Evolutionary conservation across 2,329 filamentous ascomycete genomes (phyloP), one percentile per base, ranked within the genome.

Genomic region (Pseudocercospora ulei): DNA sequence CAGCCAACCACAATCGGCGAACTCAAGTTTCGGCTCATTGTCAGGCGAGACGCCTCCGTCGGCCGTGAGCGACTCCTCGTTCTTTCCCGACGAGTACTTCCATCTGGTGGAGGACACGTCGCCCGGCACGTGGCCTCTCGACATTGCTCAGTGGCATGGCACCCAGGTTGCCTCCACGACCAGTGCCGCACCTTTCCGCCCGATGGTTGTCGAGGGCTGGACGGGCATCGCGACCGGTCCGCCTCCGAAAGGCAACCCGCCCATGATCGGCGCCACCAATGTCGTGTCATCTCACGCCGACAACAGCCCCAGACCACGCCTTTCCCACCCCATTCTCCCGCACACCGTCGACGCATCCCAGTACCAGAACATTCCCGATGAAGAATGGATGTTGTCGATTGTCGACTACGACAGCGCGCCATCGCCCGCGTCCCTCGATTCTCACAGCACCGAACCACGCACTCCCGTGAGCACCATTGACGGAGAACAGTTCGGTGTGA

Each of bases 371-470:
- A 30, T 52, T 23, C 20, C 29, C 13, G 26, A 45, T 23, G 33
- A 45, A 7, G 46, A 49, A 13, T 56, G 50, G 46, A 17, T 34
- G 13, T 26, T 36, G 9, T 44, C 48, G 5, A 35, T 43, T 2
- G 34, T 41, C 24, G 51, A 48, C 8, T 49, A 45, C 17, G 44
- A 49, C 20, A 34, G 31, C 18, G 40, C 43, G n/a, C 27, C 44
- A 4, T 49, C 51, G 4, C 49, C 48, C 19, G 44, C 42, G 6
- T 49, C 50, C 4, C 18, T 47, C 13, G 41, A 40, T 16, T 39
- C 43, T 9, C 26, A 43, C 20, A 42, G 39, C 38, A 43, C 41
- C 19, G 42, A 41, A 25, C 48, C 51, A 26, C 24, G 23, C 6
- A 53, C 51, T n/a, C 50, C 52, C 7, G 17, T 43, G 6, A 44